These are phyloP conservation scores for Rhododendron mucronatum DNA, from an alignment of 148 eudicot genomes.

Conservation along the genomic window DNA sequence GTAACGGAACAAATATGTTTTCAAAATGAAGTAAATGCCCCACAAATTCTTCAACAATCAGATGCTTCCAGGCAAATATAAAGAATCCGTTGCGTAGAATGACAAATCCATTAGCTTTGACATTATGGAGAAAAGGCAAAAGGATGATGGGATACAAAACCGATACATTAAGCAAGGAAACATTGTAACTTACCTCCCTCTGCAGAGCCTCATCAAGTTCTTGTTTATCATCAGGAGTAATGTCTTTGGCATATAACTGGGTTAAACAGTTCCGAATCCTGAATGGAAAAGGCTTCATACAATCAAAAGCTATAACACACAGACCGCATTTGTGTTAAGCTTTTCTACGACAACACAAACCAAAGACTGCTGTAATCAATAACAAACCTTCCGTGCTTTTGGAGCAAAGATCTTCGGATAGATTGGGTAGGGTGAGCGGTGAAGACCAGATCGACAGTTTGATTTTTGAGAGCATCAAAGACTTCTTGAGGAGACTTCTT, in stretches of 20 bases:
- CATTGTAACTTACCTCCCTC: constrained; percentile 63
- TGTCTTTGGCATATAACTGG: constrained; percentile 83
- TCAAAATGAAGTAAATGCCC: neutral
- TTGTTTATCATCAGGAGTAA: constrained; percentile 90
- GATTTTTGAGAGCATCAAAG: constrained; percentile 91
- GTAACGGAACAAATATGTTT: neutral
- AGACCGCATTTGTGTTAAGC: neutral
- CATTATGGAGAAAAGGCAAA: neutral
- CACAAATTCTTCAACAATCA: neutral
- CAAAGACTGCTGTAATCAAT: neutral
- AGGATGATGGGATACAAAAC: neutral
- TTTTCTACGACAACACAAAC: neutral
- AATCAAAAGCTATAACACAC: neutral
- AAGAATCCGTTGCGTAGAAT: neutral
- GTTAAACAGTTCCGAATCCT: constrained; percentile 88
- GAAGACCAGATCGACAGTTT: constrained; percentile 85
- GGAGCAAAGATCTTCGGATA: constrained; percentile 90
- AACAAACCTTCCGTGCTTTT: constrained; percentile 90
- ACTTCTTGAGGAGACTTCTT: constrained; percentile 90
- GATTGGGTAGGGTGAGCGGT: constrained; percentile 99
- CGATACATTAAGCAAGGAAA: neutral
- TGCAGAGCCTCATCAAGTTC: constrained; percentile 97
- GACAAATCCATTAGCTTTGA: neutral
- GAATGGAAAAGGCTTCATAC: neutral
- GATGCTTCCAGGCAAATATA: neutral